Base-by-base conservation (phyloP, 805 yeast species). In the Isabelozyma pseudorhagii region DNA sequence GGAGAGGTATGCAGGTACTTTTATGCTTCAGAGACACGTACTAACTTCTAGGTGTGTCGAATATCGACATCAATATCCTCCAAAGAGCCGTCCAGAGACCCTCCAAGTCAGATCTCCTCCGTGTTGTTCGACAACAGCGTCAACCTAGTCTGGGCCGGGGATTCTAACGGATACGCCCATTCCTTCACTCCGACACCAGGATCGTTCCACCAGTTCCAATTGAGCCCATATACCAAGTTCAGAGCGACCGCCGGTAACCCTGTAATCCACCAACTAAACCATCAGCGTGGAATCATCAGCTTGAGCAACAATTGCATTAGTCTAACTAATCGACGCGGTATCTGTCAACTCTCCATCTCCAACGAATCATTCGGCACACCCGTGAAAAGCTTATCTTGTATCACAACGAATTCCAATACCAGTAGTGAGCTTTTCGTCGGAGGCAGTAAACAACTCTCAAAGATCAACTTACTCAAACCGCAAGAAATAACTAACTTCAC, bases 131-230 rank as follows among this genome's bases (percentile, higher is more conserved):
- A 92, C 67, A 77, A 77, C 38, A 69, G 78, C n/a, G 80, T 83
- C 51, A 94, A 92, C 57, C 71, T 94, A 42, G 62, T 92, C 1
- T 93, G 98, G 98, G 76, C 85, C 1, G 96, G 96, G 14, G 94
- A 89, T 62, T 64, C 81, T 1, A 75, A 72, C 38, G 88, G 92
- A 4, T 62, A 59, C 54, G 57, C 74, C 5, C 54, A 66, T 9
- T 68, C 74, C n/a, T 69, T 60, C 51, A 57, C 71, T 3, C 45
- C 38, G 15, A 8, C 28, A 13, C n/a, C 54, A 43, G 51, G 59
- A 25, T 59, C 64, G 2, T 59, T 54, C 50, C 55, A 49, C 31
- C 47, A 51, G 6, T 44, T 60, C 27, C 64, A 54, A 41, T 49
- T 72, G 25, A 66, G 58, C 51, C 69, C 76, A 2, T 74, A 74